Percentiles rank a stretch among this genome's conserved stretches.
These are phyloP conservation scores for Corymbia citriodora DNA, from an alignment of 441 rosid species.

Conservation along the genomic window DNA sequence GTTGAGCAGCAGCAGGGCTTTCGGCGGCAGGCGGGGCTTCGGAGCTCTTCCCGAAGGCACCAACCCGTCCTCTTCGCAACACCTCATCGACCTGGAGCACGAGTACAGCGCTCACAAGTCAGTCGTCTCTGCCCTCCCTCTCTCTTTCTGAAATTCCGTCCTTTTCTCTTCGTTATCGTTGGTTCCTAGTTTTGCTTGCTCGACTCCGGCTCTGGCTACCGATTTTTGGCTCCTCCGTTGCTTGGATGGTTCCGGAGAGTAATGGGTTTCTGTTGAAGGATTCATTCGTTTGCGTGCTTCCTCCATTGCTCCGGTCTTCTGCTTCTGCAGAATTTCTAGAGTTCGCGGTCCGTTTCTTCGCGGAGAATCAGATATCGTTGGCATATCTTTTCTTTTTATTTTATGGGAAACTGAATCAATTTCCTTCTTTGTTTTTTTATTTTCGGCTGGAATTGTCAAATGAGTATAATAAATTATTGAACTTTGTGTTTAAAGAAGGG, in stretches of 20 bases:
- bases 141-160: background rate
- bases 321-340: background rate
- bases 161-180: background rate
- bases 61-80: constrained; percentile 35
- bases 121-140: background rate
- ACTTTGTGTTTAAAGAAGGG: background rate
- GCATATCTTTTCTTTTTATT: accelerated
- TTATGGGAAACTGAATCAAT: accelerated
- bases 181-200: background rate
- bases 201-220: background rate
- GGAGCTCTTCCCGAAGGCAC: constrained; percentile 39
- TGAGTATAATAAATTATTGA: accelerated
- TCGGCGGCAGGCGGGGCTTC: constrained; percentile 34
- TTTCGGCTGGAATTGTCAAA: background rate
- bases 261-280: background rate
- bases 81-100: constrained; percentile 64
- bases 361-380: background rate
- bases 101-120: constrained; percentile 94
- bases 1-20: constrained; percentile 16
- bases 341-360: background rate
- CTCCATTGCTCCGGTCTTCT: background rate
- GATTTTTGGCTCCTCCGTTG: background rate
- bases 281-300: background rate
- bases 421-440: accelerated
- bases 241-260: background rate